Percentiles rank a stretch among this genome's conserved stretches.
Conservation (phyloP, 1,284 basidiomycete genomes). For the Peniophora sp. region DNA sequence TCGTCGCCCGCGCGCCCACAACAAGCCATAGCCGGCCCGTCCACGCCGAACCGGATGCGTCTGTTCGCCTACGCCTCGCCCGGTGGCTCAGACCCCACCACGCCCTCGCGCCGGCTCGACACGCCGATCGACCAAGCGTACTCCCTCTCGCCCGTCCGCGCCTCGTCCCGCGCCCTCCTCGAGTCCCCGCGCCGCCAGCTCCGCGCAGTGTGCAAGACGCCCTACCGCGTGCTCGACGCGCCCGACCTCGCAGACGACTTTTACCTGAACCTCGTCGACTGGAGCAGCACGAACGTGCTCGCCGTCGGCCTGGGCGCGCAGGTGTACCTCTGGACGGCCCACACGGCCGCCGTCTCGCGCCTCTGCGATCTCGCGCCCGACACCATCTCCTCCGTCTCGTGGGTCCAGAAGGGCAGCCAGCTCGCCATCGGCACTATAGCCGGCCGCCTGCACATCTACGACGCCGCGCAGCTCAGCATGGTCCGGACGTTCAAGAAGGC, state of each 20-base stretch:
- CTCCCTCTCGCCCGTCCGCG: constrained; percentile 84
- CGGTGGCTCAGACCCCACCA: constrained; percentile 46
- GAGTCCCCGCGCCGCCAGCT: constrained; percentile 78
- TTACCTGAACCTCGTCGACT: constrained; percentile 97
- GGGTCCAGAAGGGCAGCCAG: constrained; percentile 88
- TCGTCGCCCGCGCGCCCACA: constrained; percentile 52
- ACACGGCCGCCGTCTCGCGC: constrained; percentile 87
- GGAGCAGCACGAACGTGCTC: constrained; percentile 91
- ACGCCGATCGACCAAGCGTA: constrained; percentile 79
- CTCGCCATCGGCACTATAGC: constrained; percentile 89
- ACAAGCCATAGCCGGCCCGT: constrained; percentile 33
- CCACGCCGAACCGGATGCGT: constrained; percentile 60
- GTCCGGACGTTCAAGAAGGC: constrained; percentile 85
- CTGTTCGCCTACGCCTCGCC: constrained; percentile 67
- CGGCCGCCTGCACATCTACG: constrained; percentile 90
- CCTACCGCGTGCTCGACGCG: constrained; percentile 95
- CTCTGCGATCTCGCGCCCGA: constrained; percentile 79
- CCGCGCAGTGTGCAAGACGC: constrained; percentile 87
- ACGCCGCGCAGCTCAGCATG: constrained; percentile 73
- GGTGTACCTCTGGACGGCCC: constrained; percentile 96
- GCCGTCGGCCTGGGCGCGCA: constrained; percentile 89
- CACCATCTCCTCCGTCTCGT: constrained; percentile 79
- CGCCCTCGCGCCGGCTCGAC: constrained; percentile 60
- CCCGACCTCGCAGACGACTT: constrained; percentile 97
- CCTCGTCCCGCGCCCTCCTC: constrained; percentile 77